A percentile compares a stretch with the other conserved stretches of the same genome.
phyloP scores from a whole-genome alignment of 352 stramenopile species.

The Phytophthora agathidicida region DNA sequence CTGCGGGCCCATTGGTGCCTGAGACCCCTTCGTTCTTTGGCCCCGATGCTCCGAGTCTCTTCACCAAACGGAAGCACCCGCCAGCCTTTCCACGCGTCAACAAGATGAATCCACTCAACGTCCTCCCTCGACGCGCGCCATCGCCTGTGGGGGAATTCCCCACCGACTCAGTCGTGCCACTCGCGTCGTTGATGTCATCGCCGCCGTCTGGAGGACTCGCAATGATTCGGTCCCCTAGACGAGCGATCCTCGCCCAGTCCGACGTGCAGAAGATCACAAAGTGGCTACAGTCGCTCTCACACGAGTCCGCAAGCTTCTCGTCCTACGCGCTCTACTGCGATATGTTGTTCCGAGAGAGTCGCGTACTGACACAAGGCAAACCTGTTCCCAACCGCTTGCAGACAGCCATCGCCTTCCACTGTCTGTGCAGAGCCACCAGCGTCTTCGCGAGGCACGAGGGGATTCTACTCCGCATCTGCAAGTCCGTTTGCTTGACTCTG shows the following conservation, averaged over 20 bases:
- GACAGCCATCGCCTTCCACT: conserved; percentile 79
- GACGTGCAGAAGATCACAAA: conserved; percentile 69
- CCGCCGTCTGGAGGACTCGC: not conserved
- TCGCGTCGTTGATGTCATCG: conserved; percentile 11
- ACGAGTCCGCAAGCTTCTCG: conserved; percentile 46
- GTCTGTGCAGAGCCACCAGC: conserved; percentile 61
- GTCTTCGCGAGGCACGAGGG: conserved; percentile 70
- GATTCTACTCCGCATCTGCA: conserved; percentile 63
- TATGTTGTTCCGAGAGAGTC: conserved; percentile 72
- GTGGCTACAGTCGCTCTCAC: conserved; percentile 63
- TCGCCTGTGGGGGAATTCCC: conserved; percentile 44
- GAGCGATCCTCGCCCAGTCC: conserved; percentile 41
- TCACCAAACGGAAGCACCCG: conserved; percentile 17
- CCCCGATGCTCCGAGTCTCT: conserved; percentile 3
- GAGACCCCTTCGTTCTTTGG: conserved; percentile 1
- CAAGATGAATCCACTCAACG: conserved; percentile 21
- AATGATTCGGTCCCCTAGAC: conserved; percentile 16
- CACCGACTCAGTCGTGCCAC: conserved; percentile 29
- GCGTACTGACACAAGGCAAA: conserved; percentile 66
- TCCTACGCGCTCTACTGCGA: conserved; percentile 82
- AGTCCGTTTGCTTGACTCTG: conserved; percentile 27
- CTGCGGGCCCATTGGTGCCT: not conserved
- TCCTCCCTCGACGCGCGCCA: conserved; percentile 22
- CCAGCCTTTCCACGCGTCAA: conserved; percentile 15
- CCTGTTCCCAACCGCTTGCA: conserved; percentile 68